Evolutionary conservation across 2,329 filamentous ascomycete genomes (phyloP).

Genomic region (Alternaria panax): DNA sequence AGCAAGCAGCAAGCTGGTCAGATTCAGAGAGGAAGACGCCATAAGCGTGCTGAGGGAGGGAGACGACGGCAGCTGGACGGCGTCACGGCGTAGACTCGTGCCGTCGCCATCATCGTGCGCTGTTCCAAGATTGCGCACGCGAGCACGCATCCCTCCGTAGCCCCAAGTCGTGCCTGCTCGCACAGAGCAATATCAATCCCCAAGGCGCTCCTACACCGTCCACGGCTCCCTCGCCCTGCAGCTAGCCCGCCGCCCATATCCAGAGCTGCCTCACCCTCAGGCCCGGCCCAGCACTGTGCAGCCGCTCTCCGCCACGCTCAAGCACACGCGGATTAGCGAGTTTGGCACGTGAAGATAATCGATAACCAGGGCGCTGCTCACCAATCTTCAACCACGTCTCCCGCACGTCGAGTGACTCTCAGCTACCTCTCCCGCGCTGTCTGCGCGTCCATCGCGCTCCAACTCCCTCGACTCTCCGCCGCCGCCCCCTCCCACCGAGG

Average conservation of each 20-base stretch:
- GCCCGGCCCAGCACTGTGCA: constrained; percentile 8
- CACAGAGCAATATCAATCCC: constrained; percentile 16
- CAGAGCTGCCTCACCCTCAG: background rate
- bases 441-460: constrained; percentile 43
- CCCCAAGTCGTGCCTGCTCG: constrained; percentile 36
- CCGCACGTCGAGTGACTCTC: constrained; percentile 24
- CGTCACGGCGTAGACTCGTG: constrained; percentile 2
- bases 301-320: constrained; percentile 13
- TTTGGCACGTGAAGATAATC: constrained; percentile 47
- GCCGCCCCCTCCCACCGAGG: constrained; percentile 30
- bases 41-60: background rate
- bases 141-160: constrained; percentile 42
- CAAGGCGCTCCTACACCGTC: constrained; percentile 11
- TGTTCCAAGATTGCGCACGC: constrained; percentile 42
- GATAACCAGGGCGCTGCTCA: constrained; percentile 14
- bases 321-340: constrained; percentile 9
- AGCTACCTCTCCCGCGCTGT: constrained; percentile 30
- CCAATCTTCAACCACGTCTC: constrained; percentile 24
- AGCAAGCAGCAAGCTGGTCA: background rate
- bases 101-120: constrained; percentile 16
- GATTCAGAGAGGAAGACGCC: background rate
- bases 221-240: constrained; percentile 17
- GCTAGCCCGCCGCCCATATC: constrained; percentile 4
- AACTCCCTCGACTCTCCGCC: constrained; percentile 16
- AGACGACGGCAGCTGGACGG: constrained; percentile 7